Conservation (phyloP, 129 eudicot species). For the Pulicaria dysenterica region DNA sequence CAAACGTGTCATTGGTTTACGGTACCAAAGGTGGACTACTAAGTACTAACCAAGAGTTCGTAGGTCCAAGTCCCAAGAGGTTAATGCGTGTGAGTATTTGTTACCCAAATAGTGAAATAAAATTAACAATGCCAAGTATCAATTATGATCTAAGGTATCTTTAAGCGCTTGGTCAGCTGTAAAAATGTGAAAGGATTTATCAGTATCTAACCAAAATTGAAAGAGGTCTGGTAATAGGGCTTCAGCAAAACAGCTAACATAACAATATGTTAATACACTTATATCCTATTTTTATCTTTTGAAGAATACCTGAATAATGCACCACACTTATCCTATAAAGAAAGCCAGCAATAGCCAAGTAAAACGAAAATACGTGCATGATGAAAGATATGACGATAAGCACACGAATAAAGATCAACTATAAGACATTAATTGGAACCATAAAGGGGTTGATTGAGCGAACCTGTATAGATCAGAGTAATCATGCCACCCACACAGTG, state of each 20-base stretch:
- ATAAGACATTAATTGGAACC: slow-evolving; percentile 2
- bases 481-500: not conserved
- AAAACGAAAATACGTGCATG: slow-evolving; percentile 6
- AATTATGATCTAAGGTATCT: not conserved
- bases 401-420: not conserved
- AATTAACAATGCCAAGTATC: not conserved
- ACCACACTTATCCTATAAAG: not conserved
- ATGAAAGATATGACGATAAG: not conserved
- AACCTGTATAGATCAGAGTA: slow-evolving; percentile 9
- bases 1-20: no score
- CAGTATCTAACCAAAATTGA: not conserved
- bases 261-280: not conserved
- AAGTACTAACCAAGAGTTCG: no score
- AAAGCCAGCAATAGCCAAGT: not conserved
- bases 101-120: no score
- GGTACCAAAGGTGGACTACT: no score
- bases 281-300: not conserved
- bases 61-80: no score
- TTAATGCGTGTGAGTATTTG: no score
- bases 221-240: not conserved
- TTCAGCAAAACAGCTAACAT: not conserved
- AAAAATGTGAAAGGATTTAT: not conserved
- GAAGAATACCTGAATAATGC: not conserved
- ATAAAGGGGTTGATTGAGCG: not conserved
- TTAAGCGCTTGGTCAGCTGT: not conserved